These are phyloP conservation scores for Aethionema arabicum DNA, from an alignment of 345 rosid genomes.

Conservation along the genomic window DNA sequence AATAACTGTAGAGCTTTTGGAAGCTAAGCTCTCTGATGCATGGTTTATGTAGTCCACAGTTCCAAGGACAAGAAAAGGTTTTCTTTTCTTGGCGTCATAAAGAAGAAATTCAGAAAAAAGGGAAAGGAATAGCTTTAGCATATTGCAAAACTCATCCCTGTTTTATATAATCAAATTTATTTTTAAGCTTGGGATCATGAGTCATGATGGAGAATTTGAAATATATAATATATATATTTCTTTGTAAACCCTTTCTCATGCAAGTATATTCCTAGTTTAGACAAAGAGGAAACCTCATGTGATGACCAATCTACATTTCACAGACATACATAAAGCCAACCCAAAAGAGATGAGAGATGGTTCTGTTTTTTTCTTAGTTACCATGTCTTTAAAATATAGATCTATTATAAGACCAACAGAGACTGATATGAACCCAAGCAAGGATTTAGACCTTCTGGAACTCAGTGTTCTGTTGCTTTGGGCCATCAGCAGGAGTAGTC, in stretches of 20 bases:
- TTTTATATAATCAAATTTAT: neutral
- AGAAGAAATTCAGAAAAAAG: slow-evolving; percentile 37
- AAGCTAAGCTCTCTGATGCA: slow-evolving; percentile 5
- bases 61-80: neutral
- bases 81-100: slow-evolving; percentile 37
- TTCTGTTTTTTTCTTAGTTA: slow-evolving; percentile 19
- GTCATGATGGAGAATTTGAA: no score
- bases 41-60: slow-evolving; percentile 8
- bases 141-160: slow-evolving; percentile 21
- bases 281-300: neutral
- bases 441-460: slow-evolving; percentile 46
- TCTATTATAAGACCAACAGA: slow-evolving; percentile 12
- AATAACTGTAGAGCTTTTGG: slow-evolving; percentile 26
- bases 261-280: slow-evolving; percentile 35
- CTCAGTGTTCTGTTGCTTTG: slow-evolving; percentile 48
- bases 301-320: slow-evolving; percentile 17
- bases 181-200: neutral
- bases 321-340: slow-evolving; percentile 24
- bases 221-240: neutral
- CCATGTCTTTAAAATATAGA: slow-evolving; percentile 21
- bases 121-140: slow-evolving; percentile 48
- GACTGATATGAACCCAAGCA: neutral
- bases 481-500: slow-evolving; percentile 37
- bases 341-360: neutral
- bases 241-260: slow-evolving; percentile 22